Conservation (phyloP, 257 asterid genomes). For the Apocynum venetum region DNA sequence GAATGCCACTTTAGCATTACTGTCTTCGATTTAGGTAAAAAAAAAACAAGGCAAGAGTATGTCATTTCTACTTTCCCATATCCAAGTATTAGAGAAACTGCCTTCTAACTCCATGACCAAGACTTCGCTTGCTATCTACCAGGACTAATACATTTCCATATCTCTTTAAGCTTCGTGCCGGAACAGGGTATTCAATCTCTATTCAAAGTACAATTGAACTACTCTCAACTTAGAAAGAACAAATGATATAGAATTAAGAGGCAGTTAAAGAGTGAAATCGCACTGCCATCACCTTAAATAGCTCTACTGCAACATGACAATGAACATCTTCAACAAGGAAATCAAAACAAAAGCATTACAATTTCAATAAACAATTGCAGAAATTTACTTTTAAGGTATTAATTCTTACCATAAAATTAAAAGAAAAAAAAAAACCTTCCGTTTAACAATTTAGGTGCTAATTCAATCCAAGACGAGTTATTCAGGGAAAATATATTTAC, state of each 20-base stretch:
- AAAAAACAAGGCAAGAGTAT: neutral
- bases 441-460: neutral
- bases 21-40: neutral
- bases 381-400: neutral
- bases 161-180: neutral
- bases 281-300: neutral
- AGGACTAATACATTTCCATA: neutral
- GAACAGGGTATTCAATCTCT: neutral
- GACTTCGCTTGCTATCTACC: neutral
- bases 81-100: neutral
- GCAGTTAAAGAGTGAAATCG: neutral
- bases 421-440: neutral
- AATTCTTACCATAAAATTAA: neutral
- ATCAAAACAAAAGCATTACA: neutral
- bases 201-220: neutral
- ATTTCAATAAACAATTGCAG: neutral
- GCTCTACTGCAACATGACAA: neutral
- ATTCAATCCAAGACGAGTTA: neutral
- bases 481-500: constrained; percentile 5
- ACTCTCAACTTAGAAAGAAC: neutral
- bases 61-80: neutral
- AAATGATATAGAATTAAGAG: neutral
- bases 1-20: neutral
- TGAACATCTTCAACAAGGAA: neutral
- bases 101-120: neutral